These are phyloP conservation scores for Emergomyces africanus DNA, from an alignment of 2,329 filamentous ascomycete genomes.

Conservation along the genomic window DNA sequence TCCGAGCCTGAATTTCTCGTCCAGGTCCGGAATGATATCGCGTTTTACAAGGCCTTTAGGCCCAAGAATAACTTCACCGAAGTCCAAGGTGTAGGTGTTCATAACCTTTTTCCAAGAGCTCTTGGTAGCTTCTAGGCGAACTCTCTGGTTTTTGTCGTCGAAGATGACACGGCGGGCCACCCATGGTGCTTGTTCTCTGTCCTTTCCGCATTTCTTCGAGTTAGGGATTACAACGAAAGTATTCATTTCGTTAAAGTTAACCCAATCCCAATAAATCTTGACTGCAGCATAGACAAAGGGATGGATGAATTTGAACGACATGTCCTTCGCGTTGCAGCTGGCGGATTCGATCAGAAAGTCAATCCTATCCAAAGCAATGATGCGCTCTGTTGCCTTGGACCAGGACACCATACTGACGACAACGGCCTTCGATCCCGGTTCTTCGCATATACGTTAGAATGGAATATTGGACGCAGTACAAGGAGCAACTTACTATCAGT, in stretches of 20 bases:
- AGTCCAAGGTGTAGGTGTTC: slow-evolving; percentile 3
- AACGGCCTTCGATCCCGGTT: slow-evolving; percentile 1
- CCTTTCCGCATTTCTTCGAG: slow-evolving; percentile 1
- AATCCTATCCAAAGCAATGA: slow-evolving; percentile 3
- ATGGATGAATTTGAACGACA: slow-evolving; percentile 2
- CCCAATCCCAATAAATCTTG: slow-evolving; percentile 4
- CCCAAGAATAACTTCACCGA: slow-evolving; percentile 5
- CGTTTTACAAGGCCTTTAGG: slow-evolving; percentile 1
- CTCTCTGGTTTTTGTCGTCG: background rate
- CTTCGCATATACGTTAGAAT: background rate
- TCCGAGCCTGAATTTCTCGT: slow-evolving; percentile 3
- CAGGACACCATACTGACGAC: slow-evolving; percentile 5
- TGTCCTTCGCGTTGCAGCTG: slow-evolving; percentile 1
- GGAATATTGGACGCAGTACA: background rate
- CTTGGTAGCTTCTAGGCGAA: slow-evolving; percentile 1
- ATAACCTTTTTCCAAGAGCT: slow-evolving; percentile 6
- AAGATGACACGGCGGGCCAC: slow-evolving; percentile 3
- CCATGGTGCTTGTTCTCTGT: slow-evolving; percentile 1
- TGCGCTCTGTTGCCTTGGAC: slow-evolving; percentile 2
- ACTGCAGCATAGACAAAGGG: slow-evolving; percentile 1
- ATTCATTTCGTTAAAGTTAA: slow-evolving; percentile 5
- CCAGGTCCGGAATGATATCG: slow-evolving; percentile 2
- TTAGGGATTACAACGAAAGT: slow-evolving; percentile 4
- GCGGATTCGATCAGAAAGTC: slow-evolving; percentile 1
- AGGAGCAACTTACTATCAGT: slow-evolving; percentile 1